Percentiles rank a stretch among this genome's conserved stretches.
Evolutionary conservation across 345 rosid species (phyloP).

Genomic region (Draba incana): DNA sequence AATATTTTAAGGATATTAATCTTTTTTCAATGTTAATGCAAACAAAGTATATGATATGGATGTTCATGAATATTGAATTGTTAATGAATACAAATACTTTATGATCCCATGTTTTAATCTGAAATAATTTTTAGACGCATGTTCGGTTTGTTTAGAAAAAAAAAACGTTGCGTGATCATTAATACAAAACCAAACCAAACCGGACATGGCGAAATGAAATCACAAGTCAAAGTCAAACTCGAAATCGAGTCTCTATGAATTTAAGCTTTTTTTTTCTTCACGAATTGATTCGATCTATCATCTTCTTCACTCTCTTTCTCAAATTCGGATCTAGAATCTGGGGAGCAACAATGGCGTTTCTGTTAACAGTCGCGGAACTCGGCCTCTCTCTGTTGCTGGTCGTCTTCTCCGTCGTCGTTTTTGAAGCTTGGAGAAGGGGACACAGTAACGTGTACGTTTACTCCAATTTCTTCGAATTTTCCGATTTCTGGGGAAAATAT

Average conservation of each 20-base stretch:
- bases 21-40: no score
- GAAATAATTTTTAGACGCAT: no score
- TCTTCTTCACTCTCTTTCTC: constrained; percentile 21
- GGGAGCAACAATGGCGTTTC: constrained; percentile 49
- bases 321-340: constrained; percentile 35
- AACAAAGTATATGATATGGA: no score
- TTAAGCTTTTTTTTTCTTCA: constrained; percentile 30
- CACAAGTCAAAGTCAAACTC: no score
- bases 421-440: constrained; percentile 72
- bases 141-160: not conserved
- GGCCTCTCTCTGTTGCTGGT: constrained; percentile 41
- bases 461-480: constrained; percentile 3
- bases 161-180: not conserved
- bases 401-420: constrained; percentile 44
- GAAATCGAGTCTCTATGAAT: no score
- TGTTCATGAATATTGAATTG: no score
- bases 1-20: no score
- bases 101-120: no score
- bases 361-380: constrained; percentile 48
- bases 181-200: not conserved
- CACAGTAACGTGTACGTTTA: constrained; percentile 57
- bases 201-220: no score
- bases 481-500: not conserved
- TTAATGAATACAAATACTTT: no score
- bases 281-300: constrained; percentile 23